These are phyloP conservation scores for Trypanosoma cruzi DNA, from an alignment of 208 protist species.

Conservation along the genomic window DNA sequence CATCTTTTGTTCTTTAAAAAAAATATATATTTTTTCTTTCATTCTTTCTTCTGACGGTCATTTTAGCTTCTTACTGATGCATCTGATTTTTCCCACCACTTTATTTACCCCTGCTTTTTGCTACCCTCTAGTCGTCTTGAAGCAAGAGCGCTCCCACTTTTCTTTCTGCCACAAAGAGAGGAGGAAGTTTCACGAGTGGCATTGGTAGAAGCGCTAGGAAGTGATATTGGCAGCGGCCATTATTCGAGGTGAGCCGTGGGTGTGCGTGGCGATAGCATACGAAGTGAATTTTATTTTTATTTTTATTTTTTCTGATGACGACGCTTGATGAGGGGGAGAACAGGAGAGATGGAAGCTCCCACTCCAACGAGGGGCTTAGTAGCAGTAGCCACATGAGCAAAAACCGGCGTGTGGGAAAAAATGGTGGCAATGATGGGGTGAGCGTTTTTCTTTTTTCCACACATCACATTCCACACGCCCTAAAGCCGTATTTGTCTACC, in stretches of 20 bases:
- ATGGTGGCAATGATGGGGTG: constrained; percentile 35
- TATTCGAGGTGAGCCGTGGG: neutral
- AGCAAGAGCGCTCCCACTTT: too few species aligned
- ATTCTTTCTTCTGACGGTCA: neutral
- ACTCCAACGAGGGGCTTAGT: neutral
- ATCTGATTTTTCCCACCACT: neutral
- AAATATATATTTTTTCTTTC: neutral
- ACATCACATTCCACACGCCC: constrained; percentile 44
- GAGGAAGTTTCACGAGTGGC: neutral
- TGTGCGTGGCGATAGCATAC: neutral
- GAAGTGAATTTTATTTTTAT: too few species aligned
- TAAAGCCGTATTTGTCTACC: constrained; percentile 35
- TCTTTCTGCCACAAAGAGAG: neutral
- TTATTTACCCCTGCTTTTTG: neutral
- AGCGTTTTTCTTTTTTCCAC: constrained; percentile 58
- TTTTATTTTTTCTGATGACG: too few species aligned
- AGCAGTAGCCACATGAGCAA: neutral
- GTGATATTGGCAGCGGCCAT: neutral
- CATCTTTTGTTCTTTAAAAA: neutral
- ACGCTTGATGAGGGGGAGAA: neutral
- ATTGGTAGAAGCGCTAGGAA: neutral
- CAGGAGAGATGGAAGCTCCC: neutral
- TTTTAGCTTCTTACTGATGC: neutral
- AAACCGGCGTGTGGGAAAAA: neutral
- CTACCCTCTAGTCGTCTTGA: neutral